Percentiles rank a stretch among this genome's conserved stretches.
Evolutionary conservation across 2,329 filamentous ascomycete genomes (phyloP).

Genomic region (Tympanopsis confertula): DNA sequence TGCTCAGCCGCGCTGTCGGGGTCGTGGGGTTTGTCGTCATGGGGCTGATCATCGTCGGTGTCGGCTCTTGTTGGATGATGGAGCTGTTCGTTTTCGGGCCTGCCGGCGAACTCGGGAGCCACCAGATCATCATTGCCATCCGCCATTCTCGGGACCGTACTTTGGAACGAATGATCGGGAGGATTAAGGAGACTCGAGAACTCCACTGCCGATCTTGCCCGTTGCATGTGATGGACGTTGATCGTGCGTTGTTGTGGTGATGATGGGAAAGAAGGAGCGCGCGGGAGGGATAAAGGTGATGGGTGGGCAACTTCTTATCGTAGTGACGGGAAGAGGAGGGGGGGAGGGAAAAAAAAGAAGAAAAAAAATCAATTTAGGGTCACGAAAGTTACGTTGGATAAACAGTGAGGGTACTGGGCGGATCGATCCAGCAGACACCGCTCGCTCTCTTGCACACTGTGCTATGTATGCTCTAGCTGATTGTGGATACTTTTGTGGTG

Average conservation of each 20-base stretch:
- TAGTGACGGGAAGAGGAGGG: no score
- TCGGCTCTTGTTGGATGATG: conserved; percentile 11
- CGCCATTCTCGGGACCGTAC: no score
- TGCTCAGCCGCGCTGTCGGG: conserved; percentile 31
- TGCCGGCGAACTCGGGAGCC: conserved; percentile 7
- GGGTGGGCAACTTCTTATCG: not conserved
- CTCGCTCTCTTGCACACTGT: no score
- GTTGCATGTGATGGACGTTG: conserved; percentile 57
- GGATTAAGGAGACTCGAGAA: conserved; percentile 67
- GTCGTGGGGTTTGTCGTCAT: conserved; percentile 23
- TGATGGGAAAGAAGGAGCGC: not conserved
- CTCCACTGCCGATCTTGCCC: conserved; percentile 61
- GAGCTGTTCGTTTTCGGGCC: conserved; percentile 11
- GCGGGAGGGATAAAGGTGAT: not conserved
- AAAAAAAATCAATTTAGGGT: no score
- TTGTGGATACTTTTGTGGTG: no score
- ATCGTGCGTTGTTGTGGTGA: conserved; percentile 8
- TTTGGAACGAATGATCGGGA: no score
- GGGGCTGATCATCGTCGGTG: conserved; percentile 10
- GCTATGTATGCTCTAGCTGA: no score
- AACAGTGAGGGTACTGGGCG: no score
- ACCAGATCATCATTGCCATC: conserved; percentile 1
- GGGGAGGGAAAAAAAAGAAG: no score
- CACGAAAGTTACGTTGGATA: no score
- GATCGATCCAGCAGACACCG: no score